A percentile compares a stretch with the other conserved stretches of the same genome.
phyloP scores from a whole-genome alignment of 2,329 filamentous ascomycete genomes.

The Diplodia corticola region DNA sequence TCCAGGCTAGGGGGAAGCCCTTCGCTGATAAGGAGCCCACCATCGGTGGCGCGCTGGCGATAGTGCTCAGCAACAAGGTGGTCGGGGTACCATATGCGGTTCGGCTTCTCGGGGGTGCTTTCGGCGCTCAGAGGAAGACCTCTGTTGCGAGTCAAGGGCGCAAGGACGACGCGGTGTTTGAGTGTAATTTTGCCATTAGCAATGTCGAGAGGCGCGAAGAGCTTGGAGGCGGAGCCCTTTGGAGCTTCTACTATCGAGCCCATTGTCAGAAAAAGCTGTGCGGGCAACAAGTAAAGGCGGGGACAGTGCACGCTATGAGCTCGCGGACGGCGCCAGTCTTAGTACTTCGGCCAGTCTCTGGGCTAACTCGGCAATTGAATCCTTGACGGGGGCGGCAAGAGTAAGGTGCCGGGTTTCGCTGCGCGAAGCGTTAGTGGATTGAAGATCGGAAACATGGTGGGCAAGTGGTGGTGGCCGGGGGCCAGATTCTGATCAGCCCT shows the following conservation, averaged over 20 bases:
- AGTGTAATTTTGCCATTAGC: conserved; percentile 38
- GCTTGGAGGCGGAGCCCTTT: conserved; percentile 32
- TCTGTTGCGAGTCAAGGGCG: conserved; percentile 45
- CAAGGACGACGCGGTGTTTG: conserved; percentile 42
- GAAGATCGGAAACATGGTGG: conserved; percentile 2
- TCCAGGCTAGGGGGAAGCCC: conserved; percentile 53
- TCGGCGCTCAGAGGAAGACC: conserved; percentile 47
- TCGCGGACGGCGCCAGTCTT: background rate
- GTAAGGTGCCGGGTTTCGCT: background rate
- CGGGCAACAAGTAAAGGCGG: background rate
- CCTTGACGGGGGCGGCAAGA: background rate
- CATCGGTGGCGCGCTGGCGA: conserved; percentile 53
- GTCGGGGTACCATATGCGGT: conserved; percentile 52
- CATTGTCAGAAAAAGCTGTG: conserved; percentile 6
- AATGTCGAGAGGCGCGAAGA: conserved; percentile 38
- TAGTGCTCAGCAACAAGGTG: conserved; percentile 55
- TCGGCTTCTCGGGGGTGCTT: conserved; percentile 49
- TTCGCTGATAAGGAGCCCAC: conserved; percentile 61
- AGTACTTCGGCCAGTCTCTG: background rate
- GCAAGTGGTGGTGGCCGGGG: background rate
- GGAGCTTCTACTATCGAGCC: conserved; percentile 4
- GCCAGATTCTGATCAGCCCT: background rate
- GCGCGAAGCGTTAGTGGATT: conserved; percentile 9
- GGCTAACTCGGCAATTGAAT: background rate
- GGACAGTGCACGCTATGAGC: background rate